Percentiles rank a stretch among this genome's conserved stretches.
Conservation (phyloP, 768 basidiomycete species). For the Auriscalpium orientale region DNA sequence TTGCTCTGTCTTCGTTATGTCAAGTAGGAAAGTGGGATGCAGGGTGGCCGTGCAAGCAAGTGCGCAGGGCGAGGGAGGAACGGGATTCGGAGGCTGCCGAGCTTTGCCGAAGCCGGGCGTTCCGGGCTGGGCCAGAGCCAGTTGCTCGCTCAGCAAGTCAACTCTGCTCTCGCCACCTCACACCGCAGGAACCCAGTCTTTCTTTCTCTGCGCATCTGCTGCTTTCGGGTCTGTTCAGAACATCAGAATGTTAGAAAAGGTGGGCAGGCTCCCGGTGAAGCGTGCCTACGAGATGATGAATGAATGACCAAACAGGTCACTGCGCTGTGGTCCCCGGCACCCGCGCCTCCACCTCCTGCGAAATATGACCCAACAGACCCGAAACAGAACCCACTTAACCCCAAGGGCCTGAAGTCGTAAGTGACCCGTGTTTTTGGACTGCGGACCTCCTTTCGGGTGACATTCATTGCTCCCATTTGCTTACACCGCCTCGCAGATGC, state of each 20-base stretch:
- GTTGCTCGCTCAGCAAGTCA: no score
- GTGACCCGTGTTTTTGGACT: constrained; percentile 22
- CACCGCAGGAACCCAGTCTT: no score
- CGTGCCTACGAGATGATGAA: not conserved
- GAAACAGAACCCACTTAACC: constrained; percentile 84
- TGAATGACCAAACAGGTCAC: constrained; percentile 5
- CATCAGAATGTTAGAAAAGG: not conserved
- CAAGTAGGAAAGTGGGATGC: no score
- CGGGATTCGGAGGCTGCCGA: no score
- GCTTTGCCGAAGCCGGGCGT: no score
- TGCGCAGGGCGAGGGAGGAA: no score
- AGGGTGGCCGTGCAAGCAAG: no score
- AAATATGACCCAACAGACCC: constrained; percentile 65
- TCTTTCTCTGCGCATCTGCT: no score
- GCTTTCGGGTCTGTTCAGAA: no score
- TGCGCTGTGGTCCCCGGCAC: constrained; percentile 39
- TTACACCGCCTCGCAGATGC: constrained; percentile 46
- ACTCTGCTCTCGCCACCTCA: no score
- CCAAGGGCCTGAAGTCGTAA: constrained; percentile 91
- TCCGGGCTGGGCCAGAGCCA: no score
- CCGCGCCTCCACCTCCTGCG: constrained; percentile 24
- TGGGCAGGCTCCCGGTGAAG: not conserved
- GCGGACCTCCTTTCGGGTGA: not conserved
- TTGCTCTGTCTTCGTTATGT: no score
- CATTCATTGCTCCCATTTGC: not conserved